Base-by-base conservation (phyloP, 352 stramenopile genomes). In the Globisporangium lucens region DNA sequence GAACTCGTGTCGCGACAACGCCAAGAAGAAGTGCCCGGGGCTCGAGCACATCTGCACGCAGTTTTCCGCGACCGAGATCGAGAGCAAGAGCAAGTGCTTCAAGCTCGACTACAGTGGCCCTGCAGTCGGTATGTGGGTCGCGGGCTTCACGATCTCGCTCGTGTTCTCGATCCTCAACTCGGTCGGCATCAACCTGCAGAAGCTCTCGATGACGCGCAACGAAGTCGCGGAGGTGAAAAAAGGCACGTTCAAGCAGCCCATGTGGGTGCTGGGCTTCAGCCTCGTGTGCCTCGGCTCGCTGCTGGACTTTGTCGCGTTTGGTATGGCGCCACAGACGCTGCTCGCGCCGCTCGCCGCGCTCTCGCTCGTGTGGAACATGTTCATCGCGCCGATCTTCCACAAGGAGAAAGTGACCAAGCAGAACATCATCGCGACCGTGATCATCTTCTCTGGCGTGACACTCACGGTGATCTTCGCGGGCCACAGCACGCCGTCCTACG, bases 331-430 rank as follows among this genome's bases (percentile, higher is more conserved):
- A 12, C 88, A 97, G 76, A 96, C 90, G 15, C 75, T 98, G 20
- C 66, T 98, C n/a, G 90, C 89, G 46, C 90, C 90, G 24, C 78
- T 98, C 56, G 91, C 90, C 4, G 89, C 91, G 27, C 75, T 97
- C 22, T 95, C 87, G 53, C 79, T 98, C 15, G 91, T 97, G 8
- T 97, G 89, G 85, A 98, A 98, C 72, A 93, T 97, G 75, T 86
- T 97, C 47, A 94, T 98, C 63, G 91, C 92, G 1, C 89, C 89
- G 2, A 85, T 90, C 12, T 95, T 98, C 69, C 89, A 97, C 78
- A 90, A 94, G 59, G 91, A 97, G 65, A 93, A 87, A 53, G 82
- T 97, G 33, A 97, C 87, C 10, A 68, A 75, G 10, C 73, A 89
- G 49, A 95, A 96, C 67, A 75, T 97, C 35, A 66, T 93, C 13